Conservation (phyloP, 163 green algal species). For the Chlamydomonas reinhardtii region DNA sequence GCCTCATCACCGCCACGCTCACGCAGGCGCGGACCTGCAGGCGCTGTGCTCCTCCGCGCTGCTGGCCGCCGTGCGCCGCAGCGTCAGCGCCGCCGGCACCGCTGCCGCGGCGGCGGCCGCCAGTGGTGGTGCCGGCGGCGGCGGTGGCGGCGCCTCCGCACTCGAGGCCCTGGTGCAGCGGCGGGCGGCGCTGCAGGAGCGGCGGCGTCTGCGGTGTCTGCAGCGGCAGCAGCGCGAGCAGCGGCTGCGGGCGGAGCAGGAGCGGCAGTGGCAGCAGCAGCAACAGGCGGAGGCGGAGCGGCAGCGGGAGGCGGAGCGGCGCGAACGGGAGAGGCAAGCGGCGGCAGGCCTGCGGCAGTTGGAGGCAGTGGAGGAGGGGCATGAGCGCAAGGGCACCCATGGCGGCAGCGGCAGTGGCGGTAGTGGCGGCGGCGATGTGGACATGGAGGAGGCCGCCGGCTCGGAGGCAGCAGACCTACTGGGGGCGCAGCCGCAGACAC, state of each 20-base stretch:
- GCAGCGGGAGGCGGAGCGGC: not conserved
- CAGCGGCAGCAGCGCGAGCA: not conserved
- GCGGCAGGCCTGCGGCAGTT: not conserved
- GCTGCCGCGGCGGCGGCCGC: slow-evolving; percentile 16
- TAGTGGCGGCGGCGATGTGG: not conserved
- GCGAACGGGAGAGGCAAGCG: not conserved
- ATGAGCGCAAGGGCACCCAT: not conserved
- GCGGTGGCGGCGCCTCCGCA: not conserved
- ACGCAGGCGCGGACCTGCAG: slow-evolving; percentile 73
- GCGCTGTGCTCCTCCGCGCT: slow-evolving; percentile 70
- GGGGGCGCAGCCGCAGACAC: not conserved
- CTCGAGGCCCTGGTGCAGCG: slow-evolving; percentile 13
- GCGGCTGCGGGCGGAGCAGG: not conserved
- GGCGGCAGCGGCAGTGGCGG: no score
- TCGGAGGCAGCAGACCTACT: not conserved
- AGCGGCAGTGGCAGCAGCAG: not conserved
- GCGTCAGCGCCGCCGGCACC: not conserved
- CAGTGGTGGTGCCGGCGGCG: not conserved
- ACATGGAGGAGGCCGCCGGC: not conserved
- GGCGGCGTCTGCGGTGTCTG: not conserved
- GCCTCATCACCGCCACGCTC: no score
- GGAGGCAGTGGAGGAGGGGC: not conserved
- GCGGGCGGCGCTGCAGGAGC: not conserved
- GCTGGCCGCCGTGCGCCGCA: slow-evolving; percentile 61
- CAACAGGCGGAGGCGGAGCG: not conserved